Evolutionary conservation across 1,284 basidiomycete species (phyloP).

Genomic region (Xerocomus tenax): DNA sequence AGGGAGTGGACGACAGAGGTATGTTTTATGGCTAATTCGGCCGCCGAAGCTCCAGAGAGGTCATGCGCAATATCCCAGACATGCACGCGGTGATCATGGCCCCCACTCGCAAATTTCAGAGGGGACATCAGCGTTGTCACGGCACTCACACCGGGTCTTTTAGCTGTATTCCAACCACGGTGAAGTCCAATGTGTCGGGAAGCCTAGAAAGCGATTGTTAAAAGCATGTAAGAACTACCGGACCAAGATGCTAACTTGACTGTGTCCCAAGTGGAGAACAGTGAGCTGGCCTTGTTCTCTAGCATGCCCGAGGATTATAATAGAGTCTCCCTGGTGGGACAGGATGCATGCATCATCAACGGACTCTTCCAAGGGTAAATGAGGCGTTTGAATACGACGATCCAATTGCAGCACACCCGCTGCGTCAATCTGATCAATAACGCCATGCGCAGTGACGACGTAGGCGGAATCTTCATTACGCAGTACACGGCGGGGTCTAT

Average conservation of each 20-base stretch:
- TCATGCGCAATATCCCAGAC: conserved; percentile 37
- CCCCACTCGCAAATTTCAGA: conserved; percentile 41
- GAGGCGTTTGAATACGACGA: conserved; percentile 17
- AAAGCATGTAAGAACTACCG: background rate
- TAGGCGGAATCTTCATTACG: conserved; percentile 10
- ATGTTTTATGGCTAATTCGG: conserved; percentile 37
- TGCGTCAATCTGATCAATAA: conserved; percentile 28
- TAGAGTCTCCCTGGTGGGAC: conserved; percentile 17
- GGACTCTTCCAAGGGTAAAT: conserved; percentile 19
- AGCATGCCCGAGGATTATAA: conserved; percentile 35
- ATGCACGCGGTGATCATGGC: conserved; percentile 43
- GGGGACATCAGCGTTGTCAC: conserved; percentile 35
- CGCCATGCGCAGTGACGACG: conserved; percentile 35
- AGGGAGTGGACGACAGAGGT: conserved; percentile 38
- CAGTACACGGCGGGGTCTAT: conserved; percentile 39
- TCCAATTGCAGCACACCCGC: conserved; percentile 11
- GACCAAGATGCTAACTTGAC: conserved; percentile 20
- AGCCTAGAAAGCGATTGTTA: conserved; percentile 13
- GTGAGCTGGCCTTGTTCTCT: conserved; percentile 34
- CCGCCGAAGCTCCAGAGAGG: conserved; percentile 26
- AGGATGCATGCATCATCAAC: conserved; percentile 42
- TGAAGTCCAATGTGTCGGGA: conserved; percentile 15
- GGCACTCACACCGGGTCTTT: conserved; percentile 37
- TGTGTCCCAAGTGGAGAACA: conserved; percentile 15
- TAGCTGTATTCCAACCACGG: conserved; percentile 28